Evolutionary conservation across 805 yeast genomes (phyloP).

Genomic region (Yueomyces sp.): DNA sequence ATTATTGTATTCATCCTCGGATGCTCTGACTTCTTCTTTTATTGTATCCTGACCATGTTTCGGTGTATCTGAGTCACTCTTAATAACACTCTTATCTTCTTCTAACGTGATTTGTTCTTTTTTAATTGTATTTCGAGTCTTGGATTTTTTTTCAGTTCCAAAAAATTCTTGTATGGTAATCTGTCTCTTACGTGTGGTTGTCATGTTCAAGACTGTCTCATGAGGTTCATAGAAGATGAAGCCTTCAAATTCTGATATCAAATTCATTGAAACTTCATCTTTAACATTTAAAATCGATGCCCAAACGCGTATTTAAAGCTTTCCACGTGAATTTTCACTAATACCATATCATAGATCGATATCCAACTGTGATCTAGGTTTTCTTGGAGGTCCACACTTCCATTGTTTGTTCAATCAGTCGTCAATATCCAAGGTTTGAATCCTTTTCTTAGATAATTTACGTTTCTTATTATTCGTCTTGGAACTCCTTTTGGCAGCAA

Average conservation of each 20-base stretch:
- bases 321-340: no score
- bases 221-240: no score
- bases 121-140: neutral
- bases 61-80: neutral
- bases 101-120: neutral
- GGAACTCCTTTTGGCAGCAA: neutral
- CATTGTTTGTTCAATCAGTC: no score
- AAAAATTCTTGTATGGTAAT: neutral
- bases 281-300: no score
- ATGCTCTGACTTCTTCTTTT: neutral
- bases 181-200: constrained; percentile 1
- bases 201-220: neutral
- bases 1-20: neutral
- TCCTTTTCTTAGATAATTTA: constrained; percentile 10
- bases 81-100: neutral
- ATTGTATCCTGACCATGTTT: neutral
- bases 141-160: neutral
- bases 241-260: no score
- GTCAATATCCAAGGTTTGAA: constrained; percentile 5
- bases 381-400: no score
- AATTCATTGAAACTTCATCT: no score
- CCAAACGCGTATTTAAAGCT: no score
- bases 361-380: no score
- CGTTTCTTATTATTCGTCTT: constrained; percentile 5
- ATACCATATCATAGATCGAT: no score